A percentile compares a stretch with the other conserved stretches of the same genome.
Evolutionary conservation across 75 land plant species (phyloP).

Genomic region (Picea sitchensis): DNA sequence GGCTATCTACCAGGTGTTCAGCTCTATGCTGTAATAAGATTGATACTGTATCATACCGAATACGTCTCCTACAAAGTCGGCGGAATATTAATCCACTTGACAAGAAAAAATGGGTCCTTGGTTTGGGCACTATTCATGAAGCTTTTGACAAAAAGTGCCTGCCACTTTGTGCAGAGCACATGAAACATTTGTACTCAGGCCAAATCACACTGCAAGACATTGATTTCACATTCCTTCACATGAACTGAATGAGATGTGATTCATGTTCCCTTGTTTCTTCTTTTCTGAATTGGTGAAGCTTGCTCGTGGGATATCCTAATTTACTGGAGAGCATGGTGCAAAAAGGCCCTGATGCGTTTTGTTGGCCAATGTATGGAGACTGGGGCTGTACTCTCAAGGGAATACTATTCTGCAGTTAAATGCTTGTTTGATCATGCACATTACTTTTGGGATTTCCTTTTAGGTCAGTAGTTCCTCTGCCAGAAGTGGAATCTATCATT

Average conservation of each 20-base stretch:
- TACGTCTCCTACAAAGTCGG: slow-evolving; percentile 52
- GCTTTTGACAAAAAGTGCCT: slow-evolving; percentile 48
- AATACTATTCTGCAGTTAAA: not conserved
- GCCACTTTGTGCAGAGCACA: slow-evolving; percentile 57
- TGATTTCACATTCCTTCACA: slow-evolving; percentile 36
- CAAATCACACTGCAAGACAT: slow-evolving; percentile 50
- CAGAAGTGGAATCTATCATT: not conserved
- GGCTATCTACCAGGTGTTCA: slow-evolving; percentile 25
- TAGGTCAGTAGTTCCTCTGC: not conserved
- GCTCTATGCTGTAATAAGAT: slow-evolving; percentile 55
- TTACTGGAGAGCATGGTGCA: not conserved
- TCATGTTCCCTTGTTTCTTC: not conserved
- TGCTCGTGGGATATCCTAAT: not conserved
- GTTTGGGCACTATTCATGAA: slow-evolving; percentile 53
- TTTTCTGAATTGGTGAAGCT: not conserved
- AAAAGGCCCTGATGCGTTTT: not conserved
- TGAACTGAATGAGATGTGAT: not conserved
- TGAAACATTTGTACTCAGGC: slow-evolving; percentile 45
- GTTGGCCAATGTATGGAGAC: not conserved
- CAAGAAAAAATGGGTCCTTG: slow-evolving; percentile 40
- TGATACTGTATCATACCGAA: slow-evolving; percentile 41
- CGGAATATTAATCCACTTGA: slow-evolving; percentile 45
- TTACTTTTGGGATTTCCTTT: not conserved
- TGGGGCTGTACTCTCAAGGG: not conserved
- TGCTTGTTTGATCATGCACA: not conserved